Conservation (phyloP, 2,329 filamentous ascomycete genomes). For the Dendrostoma leiphaemia region DNA sequence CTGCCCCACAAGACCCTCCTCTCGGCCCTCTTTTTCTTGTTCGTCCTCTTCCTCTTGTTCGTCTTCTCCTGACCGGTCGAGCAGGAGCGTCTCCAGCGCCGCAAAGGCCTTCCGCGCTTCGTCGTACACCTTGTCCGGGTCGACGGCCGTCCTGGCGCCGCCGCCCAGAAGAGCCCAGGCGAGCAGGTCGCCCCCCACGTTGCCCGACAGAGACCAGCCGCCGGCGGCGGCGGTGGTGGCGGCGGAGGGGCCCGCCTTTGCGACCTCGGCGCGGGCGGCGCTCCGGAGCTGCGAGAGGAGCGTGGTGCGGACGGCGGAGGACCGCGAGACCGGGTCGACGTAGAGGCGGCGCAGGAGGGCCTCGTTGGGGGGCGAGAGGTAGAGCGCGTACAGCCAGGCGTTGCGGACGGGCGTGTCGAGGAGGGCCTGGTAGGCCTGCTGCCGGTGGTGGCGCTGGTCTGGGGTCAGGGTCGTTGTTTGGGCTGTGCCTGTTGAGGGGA, state of each 20-base stretch:
- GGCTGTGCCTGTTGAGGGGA: background rate
- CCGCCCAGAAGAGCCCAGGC: slow-evolving; percentile 15
- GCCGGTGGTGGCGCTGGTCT: slow-evolving; percentile 42
- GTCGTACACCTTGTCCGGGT: slow-evolving; percentile 36
- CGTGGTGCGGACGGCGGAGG: slow-evolving; percentile 59
- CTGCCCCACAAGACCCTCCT: too few relatives aligned
- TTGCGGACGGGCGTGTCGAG: slow-evolving; percentile 75
- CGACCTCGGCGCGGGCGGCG: slow-evolving; percentile 73
- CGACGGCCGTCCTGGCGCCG: slow-evolving; percentile 35
- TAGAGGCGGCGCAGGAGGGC: slow-evolving; percentile 70
- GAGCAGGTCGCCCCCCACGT: slow-evolving; percentile 8
- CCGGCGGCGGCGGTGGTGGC: slow-evolving; percentile 24
- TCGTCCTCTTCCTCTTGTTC: slow-evolving; percentile 25
- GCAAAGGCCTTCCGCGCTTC: slow-evolving; percentile 44
- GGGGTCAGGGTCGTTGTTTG: slow-evolving; percentile 38
- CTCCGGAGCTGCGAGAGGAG: slow-evolving; percentile 65
- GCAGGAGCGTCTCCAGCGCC: slow-evolving; percentile 43
- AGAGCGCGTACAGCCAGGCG: slow-evolving; percentile 86
- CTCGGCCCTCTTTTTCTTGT: too few relatives aligned
- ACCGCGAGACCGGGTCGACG: slow-evolving; percentile 60
- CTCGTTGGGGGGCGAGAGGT: slow-evolving; percentile 69
- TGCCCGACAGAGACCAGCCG: slow-evolving; percentile 7
- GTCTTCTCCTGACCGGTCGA: background rate
- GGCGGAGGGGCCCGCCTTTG: slow-evolving; percentile 55
- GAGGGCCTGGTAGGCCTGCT: slow-evolving; percentile 76